Conservation (phyloP, 2,329 filamentous ascomycete species). For the Fusarium sp. region DNA sequence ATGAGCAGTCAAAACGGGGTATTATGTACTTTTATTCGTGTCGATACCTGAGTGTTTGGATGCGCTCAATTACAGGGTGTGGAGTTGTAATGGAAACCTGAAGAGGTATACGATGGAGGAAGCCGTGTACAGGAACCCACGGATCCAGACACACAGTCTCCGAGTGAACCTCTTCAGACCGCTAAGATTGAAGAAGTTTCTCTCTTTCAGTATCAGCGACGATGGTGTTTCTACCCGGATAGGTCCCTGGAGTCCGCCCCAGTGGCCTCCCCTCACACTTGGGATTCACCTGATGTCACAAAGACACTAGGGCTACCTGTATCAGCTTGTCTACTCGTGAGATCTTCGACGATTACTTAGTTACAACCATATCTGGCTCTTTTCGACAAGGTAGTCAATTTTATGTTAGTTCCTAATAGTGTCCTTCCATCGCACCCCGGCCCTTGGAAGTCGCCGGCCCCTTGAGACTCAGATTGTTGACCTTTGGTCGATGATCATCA, state of each 20-base stretch:
- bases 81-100: background rate
- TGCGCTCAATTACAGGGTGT: too few species aligned
- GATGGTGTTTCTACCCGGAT: accelerated
- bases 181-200: accelerated
- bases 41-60: too few species aligned
- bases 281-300: background rate
- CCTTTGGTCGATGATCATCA: slow-evolving; percentile 23
- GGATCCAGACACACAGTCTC: too few species aligned
- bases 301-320: background rate
- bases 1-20: accelerated
- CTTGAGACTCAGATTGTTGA: slow-evolving; percentile 22
- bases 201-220: too few species aligned
- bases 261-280: background rate
- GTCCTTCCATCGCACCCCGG: background rate
- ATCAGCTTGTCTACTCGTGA: too few species aligned
- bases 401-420: background rate
- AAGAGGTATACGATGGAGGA: background rate
- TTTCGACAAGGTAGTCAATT: accelerated
- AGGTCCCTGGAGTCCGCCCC: background rate
- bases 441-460: background rate
- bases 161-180: background rate
- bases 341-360: background rate
- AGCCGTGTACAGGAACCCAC: too few species aligned
- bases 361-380: accelerated
- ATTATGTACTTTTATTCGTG: background rate